Evolutionary conservation across 805 yeast genomes (phyloP), one percentile per base, ranked within the genome.

Genomic region (Yamadazyma scolyti): DNA sequence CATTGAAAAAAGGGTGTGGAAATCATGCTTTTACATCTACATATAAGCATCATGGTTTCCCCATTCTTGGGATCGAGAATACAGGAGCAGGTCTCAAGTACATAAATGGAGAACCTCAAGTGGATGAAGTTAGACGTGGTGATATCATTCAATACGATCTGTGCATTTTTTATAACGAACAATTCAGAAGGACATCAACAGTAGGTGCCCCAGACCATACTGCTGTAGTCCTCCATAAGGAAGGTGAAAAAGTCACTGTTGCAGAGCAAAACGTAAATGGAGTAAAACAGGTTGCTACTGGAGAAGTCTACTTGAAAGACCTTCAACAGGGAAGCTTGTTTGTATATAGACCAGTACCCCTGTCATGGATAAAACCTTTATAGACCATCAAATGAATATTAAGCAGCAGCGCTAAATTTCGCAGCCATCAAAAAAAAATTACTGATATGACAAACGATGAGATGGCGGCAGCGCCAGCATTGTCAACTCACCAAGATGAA

Each of bases 401-500:
- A n/a, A n/a, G n/a, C n/a, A n/a, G n/a, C n/a, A n/a, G n/a, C n/a
- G n/a, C n/a, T n/a, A n/a, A n/a, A n/a, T n/a, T n/a, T n/a, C n/a
- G n/a, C n/a, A n/a, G n/a, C n/a, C n/a, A n/a, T n/a, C n/a, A n/a
- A n/a, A n/a, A n/a, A n/a, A n/a, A n/a, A n/a, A n/a, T n/a, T n/a
- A n/a, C n/a, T n/a, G n/a, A n/a, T 20, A 44, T 40, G 46, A 36
- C 47, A 13, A 28, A 28, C 15, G 36, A 30, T 19, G 47, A 36
- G 15, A 37, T 30, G 8, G 38, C 34, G 9, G 54, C 44, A 8
- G 85, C 94, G 0, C 93, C 95, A 0, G 77, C 77, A 1, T 61
- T 88, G 4, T 83, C 95, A 1, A 78, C 94, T 0, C 70, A 73
- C 19, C 87, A 86, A 41, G 83, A 79, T 37, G 87, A 78, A 20